A percentile compares a stretch with the other conserved stretches of the same genome.
Conservation (phyloP, 768 basidiomycete genomes). For the Pholiota conissans region DNA sequence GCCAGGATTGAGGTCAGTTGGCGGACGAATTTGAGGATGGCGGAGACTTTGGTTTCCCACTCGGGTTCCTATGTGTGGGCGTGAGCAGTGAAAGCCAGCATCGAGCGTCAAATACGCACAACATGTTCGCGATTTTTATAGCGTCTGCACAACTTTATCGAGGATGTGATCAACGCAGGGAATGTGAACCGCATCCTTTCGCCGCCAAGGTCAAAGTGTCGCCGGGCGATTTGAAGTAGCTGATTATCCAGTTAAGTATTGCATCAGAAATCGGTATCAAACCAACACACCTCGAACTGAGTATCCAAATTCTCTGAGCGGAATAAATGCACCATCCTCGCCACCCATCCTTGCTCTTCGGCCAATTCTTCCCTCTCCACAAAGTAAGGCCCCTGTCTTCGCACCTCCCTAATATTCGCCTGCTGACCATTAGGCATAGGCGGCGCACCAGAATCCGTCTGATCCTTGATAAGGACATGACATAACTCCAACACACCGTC, state of each 20-base stretch:
- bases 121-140: slow-evolving; percentile 83
- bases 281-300: slow-evolving; percentile 78
- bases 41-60: slow-evolving; percentile 83
- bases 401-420: slow-evolving; percentile 40
- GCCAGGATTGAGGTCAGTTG: slow-evolving; percentile 93
- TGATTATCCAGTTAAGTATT: slow-evolving; percentile 26
- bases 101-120: slow-evolving; percentile 35
- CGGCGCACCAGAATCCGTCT: slow-evolving; percentile 50
- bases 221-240: slow-evolving; percentile 89
- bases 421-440: slow-evolving; percentile 32
- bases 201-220: slow-evolving; percentile 88
- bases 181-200: slow-evolving; percentile 97
- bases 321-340: slow-evolving; percentile 97
- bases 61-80: slow-evolving; percentile 65
- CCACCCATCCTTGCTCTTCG: slow-evolving; percentile 99
- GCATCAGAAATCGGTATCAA: not conserved
- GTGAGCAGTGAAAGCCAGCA: not conserved
- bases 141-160: slow-evolving; percentile 89
- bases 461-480: slow-evolving; percentile 88
- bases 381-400: slow-evolving; percentile 59
- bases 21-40: slow-evolving; percentile 91
- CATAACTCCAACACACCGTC: slow-evolving; percentile 92
- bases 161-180: slow-evolving; percentile 91
- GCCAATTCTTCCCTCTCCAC: slow-evolving; percentile 88
- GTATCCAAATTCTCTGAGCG: slow-evolving; percentile 80